Conservation (phyloP, 371 early-diverging fungal species). For the Haplosporangium sp. region DNA sequence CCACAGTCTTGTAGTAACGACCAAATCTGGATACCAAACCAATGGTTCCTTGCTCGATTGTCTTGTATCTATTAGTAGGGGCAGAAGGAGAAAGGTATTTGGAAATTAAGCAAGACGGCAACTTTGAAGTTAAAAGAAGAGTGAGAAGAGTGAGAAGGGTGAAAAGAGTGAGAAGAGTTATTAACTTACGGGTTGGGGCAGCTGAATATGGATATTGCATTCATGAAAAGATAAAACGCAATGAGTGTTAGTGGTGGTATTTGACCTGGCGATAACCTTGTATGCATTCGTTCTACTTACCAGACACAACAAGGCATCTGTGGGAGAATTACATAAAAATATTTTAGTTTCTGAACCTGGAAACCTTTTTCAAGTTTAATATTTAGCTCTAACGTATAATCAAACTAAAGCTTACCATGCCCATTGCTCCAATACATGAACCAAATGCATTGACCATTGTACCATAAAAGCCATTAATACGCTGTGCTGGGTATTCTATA, state of each 20-base stretch:
- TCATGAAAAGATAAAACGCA: background rate
- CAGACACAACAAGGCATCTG: constrained; percentile 47
- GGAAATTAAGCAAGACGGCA: background rate
- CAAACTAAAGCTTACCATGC: constrained; percentile 54
- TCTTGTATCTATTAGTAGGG: constrained; percentile 29
- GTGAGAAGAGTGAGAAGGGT: background rate
- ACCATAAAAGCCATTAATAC: constrained; percentile 49
- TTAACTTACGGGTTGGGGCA: constrained; percentile 82
- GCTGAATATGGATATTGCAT: constrained; percentile 62
- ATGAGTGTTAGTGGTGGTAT: background rate
- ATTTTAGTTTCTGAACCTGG: background rate
- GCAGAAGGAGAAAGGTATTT: background rate
- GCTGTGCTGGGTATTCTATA: constrained; percentile 39
- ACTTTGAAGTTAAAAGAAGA: too few relatives aligned
- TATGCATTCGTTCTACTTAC: constrained; percentile 3
- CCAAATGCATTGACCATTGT: constrained; percentile 66
- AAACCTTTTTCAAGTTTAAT: background rate
- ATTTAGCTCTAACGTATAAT: too few relatives aligned
- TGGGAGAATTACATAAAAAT: background rate
- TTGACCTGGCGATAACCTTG: too few relatives aligned
- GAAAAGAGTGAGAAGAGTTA: background rate
- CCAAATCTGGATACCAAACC: constrained; percentile 87
- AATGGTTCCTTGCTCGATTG: constrained; percentile 66
- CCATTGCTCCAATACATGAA: constrained; percentile 58
- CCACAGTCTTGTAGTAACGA: constrained; percentile 87